A percentile compares a stretch with the other conserved stretches of the same genome.
Evolutionary conservation across 179 eudicot species (phyloP).

Genomic region (Silene vulgaris): DNA sequence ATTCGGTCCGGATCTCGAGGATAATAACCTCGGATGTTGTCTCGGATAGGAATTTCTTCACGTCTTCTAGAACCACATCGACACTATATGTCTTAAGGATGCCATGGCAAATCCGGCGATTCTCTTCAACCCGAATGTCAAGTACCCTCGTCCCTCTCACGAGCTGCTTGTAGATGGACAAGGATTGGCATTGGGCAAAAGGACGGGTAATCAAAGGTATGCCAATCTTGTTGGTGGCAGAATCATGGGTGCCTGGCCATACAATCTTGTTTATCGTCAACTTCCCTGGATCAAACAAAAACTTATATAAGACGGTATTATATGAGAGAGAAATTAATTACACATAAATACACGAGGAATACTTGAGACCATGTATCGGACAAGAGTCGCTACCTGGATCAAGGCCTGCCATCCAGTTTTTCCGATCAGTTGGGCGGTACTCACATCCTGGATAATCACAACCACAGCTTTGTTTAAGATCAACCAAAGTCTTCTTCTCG

Average conservation of each 20-base stretch:
- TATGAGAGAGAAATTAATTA: background rate
- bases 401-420: conserved; percentile 76
- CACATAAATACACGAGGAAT: background rate
- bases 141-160: conserved; percentile 54
- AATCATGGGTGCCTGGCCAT: conserved; percentile 93
- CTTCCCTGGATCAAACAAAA: conserved; percentile 38
- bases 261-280: conserved; percentile 60
- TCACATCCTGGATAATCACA: conserved; percentile 62
- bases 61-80: conserved; percentile 62
- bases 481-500: conserved; percentile 49
- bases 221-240: conserved; percentile 79
- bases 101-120: conserved; percentile 76
- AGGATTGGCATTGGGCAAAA: conserved; percentile 78
- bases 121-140: conserved; percentile 69
- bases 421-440: conserved; percentile 56
- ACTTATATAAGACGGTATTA: background rate
- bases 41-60: conserved; percentile 65
- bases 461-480: conserved; percentile 46
- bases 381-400: conserved; percentile 29
- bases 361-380: background rate
- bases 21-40: conserved; percentile 73
- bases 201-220: conserved; percentile 66
- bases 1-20: conserved; percentile 83
- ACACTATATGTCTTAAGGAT: conserved; percentile 52
- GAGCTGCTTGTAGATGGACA: conserved; percentile 73